These are phyloP conservation scores for Quercus phellos DNA, from an alignment of 331 rosid genomes.

Conservation along the genomic window DNA sequence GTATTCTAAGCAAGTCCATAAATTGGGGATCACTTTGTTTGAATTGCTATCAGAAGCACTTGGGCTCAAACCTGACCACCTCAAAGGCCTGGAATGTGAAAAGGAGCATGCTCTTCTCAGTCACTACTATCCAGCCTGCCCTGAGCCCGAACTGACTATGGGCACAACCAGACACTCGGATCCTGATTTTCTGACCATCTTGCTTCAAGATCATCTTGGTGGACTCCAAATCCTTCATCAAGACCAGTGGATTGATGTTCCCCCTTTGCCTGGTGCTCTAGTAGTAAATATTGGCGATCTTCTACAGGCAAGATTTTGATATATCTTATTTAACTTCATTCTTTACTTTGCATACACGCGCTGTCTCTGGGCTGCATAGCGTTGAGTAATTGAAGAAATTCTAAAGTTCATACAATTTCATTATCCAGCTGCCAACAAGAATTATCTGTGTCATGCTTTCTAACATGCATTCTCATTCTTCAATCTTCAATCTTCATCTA, in stretches of 20 bases:
- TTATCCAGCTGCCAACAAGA: too few relatives aligned
- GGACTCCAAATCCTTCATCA: conserved; percentile 57
- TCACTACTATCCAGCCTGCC: conserved; percentile 38
- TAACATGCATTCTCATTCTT: too few relatives aligned
- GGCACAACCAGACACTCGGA: conserved; percentile 26
- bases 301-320: conserved; percentile 36
- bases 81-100: conserved; percentile 11
- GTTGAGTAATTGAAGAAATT: background rate
- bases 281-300: conserved; percentile 31
- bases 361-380: background rate
- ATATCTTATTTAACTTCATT: background rate
- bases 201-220: conserved; percentile 55
- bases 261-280: conserved; percentile 33
- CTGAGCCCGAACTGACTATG: conserved; percentile 27
- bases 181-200: conserved; percentile 23
- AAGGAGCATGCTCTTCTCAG: conserved; percentile 2
- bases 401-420: too few relatives aligned
- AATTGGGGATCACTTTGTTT: conserved; percentile 13
- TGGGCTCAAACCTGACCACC: conserved; percentile 18
- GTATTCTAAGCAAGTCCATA: conserved; percentile 7
- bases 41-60: conserved; percentile 26
- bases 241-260: conserved; percentile 47
- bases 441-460: too few relatives aligned
- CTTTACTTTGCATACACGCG: too few relatives aligned
- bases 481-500: too few relatives aligned